Conservation (phyloP, 805 yeast species). For the Ogataea angusta region DNA sequence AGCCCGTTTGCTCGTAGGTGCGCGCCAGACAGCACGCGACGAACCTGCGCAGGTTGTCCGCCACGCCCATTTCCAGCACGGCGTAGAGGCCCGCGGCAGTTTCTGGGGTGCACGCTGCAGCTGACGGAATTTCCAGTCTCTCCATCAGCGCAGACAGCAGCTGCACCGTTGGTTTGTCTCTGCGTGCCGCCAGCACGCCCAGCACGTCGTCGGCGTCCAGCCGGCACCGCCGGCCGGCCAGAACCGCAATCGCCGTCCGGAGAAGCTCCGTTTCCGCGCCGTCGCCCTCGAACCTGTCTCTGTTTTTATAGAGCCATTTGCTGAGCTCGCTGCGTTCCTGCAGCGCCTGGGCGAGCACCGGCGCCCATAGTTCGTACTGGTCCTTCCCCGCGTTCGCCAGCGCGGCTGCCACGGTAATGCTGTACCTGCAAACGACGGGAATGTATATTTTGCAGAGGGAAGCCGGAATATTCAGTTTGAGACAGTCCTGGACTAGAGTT, state of each 20-base stretch:
- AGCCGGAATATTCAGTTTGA: background rate
- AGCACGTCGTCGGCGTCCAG: background rate
- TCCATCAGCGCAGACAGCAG: slow-evolving; percentile 14
- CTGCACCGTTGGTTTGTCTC: slow-evolving; percentile 1
- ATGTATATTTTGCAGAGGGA: background rate
- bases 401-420: background rate
- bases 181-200: background rate
- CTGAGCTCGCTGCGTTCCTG: background rate
- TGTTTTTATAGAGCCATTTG: background rate
- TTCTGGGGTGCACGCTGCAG: background rate
- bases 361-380: background rate
- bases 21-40: background rate
- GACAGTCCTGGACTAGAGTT: background rate
- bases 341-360: background rate
- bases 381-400: background rate
- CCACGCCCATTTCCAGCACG: background rate
- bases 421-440: background rate
- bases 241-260: background rate
- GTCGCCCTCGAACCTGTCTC: background rate
- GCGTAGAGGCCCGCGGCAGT: slow-evolving; percentile 21
- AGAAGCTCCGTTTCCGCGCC: background rate
- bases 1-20: background rate
- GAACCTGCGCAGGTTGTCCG: background rate
- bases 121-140: too few relatives aligned
- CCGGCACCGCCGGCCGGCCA: background rate